Evolutionary conservation across 345 rosid species (phyloP), one percentile per base, ranked within the genome.

Genomic region (Syzygium oleosum): DNA sequence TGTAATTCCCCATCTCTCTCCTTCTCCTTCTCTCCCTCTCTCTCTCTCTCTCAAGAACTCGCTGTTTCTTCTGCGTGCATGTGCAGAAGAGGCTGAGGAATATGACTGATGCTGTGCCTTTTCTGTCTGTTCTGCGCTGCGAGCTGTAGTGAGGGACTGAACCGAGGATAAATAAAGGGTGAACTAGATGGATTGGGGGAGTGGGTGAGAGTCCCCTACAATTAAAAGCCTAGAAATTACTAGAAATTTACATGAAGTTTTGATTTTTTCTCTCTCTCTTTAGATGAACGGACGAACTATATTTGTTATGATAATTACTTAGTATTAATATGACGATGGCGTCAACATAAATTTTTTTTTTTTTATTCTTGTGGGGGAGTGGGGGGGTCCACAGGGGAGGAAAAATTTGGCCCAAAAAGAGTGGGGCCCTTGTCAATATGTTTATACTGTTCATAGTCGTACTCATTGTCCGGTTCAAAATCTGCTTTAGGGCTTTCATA

Each of bases 1-100:
- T 94, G 93, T 92, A 88, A 86, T 94, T 95, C 15, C 96, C 97
- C 99, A 97, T 95, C 63, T 25, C 41, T 34, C 78, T 46, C 53
- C 29, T 13, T 5, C 77, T 38, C 52, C 6, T 59, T 46, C 77
- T 0, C 84, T 9, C 51, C 41, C 52, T 38, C 51, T 79, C 52
- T 25, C 84, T 31, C 84, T 78, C 25, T 22, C 61, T 58, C 52
- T 46, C 55, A 51, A 84, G 31, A 46, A 25, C 55, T 27, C 11
- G 68, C 10, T 38, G 84, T 49, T 61, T n/a, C 38, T 61, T 61
- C 34, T 14, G 34, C 31, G 34, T 6, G 13, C 34, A n/a, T 61
- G 38, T 61, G 73, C 73, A 61, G 73, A 61, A 61, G 73, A 61
- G 38, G 73, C 73, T 3, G 19, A n/a, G 73, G 19, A 61, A 61